phyloP scores from a whole-genome alignment of 2,329 filamentous ascomycete species.

The Colletotrichum brevisporum region DNA sequence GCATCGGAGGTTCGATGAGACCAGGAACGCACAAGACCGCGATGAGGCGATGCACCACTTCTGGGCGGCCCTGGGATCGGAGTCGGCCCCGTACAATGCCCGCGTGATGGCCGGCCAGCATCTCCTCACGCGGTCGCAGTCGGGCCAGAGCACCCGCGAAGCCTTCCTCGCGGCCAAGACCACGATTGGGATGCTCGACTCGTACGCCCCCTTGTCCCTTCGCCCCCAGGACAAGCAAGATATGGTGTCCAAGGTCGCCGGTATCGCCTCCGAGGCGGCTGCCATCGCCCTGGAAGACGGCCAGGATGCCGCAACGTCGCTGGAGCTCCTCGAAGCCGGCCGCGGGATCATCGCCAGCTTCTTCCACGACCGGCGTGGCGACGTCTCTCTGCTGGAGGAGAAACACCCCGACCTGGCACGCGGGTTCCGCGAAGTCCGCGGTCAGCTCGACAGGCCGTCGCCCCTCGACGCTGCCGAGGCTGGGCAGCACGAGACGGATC shows the following conservation, averaged over 20 bases:
- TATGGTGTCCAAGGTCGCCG: neutral
- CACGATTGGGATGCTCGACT: neutral
- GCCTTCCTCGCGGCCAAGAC: neutral
- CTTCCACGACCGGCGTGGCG: slow-evolving; percentile 42
- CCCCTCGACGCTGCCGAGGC: neutral
- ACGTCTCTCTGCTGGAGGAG: slow-evolving; percentile 23
- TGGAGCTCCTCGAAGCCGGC: slow-evolving; percentile 46
- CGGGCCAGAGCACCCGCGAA: neutral
- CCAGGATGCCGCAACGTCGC: slow-evolving; percentile 11
- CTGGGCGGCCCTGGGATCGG: neutral
- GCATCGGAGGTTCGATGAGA: neutral
- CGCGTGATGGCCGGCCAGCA: neutral
- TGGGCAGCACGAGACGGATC: neutral
- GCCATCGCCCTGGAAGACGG: neutral
- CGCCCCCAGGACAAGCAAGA: neutral
- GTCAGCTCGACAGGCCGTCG: neutral
- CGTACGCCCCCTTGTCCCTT: neutral
- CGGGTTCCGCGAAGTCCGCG: neutral
- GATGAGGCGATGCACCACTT: neutral
- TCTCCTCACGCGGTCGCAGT: neutral
- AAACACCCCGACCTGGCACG: neutral
- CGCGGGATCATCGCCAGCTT: slow-evolving; percentile 46
- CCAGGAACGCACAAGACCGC: neutral
- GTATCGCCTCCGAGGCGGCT: neutral
- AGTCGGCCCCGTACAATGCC: neutral